Evolutionary conservation across 2,329 filamentous ascomycete species (phyloP), one percentile per base, ranked within the genome.

Genomic region (Pseudogymnoascus verrucosus): DNA sequence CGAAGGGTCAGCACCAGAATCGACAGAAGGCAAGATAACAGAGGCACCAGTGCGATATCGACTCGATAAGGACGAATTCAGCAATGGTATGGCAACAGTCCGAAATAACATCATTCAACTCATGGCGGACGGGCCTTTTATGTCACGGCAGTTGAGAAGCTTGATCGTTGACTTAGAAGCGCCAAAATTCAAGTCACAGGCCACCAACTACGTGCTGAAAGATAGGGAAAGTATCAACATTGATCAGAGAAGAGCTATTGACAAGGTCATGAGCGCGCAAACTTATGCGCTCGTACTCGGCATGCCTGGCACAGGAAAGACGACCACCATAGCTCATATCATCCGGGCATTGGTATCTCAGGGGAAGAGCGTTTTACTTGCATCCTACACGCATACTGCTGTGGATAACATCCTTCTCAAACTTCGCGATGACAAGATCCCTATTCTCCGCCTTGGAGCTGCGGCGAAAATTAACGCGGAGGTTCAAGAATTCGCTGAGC

Each of bases 241-340:
- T 8, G 95, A 98, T 72, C 95, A 99, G 75, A 87, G 83, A 71
- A 83, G 82, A 64, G 95, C 95, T 0, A 92, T 99, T 62, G 84
- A 91, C 69, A 98, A 97, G 75, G 93, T 99, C 40, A 96, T 99
- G 89, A 91, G 89, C 71, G 93, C 95, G 2, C 85, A 90, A 69
- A 93, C 99, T 77, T 99, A 98, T 75, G 93, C 95, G 6, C 81
- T 99, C n/a, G 93, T 99, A 11, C 84, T 99, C 19, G 95, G 95
- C 28, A 99, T 99, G 95, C 95, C 95, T 1, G 95, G 95, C 6
- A 99, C 95, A 0, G 95, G 95, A 64, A 99, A 99, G 76, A 99
- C 95, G 2, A 99, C 95, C 0, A 99, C 95, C 0, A 98, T 99
- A 71, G 92, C 93, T 4, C 93, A 98, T 73, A 97, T 99, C 69